phyloP scores from a whole-genome alignment of 352 stramenopile genomes.

The Pythium oligandrum region DNA sequence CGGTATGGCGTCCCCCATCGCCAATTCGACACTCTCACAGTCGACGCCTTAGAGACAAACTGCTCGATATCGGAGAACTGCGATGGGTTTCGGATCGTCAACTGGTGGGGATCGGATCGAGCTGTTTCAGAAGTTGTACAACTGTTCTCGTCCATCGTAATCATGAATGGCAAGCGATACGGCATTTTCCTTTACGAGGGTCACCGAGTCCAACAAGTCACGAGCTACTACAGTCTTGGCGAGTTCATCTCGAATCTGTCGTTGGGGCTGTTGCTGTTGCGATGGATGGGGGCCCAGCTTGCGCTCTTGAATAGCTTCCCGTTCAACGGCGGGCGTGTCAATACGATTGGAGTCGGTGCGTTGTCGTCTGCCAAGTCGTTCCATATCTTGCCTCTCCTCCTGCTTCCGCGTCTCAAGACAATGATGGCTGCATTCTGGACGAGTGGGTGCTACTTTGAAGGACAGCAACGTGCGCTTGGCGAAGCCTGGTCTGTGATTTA shows the following conservation, averaged over 20 bases:
- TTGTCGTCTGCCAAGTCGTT: slow-evolving; percentile 15
- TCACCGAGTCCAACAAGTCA: neutral
- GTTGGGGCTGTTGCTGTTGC: slow-evolving; percentile 21
- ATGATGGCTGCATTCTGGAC: slow-evolving; percentile 19
- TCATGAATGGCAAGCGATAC: slow-evolving; percentile 21
- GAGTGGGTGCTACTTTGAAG: slow-evolving; percentile 18
- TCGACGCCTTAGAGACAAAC: slow-evolving; percentile 4
- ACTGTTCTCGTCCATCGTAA: slow-evolving; percentile 4
- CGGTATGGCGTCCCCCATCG: slow-evolving; percentile 5
- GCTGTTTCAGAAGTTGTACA: neutral
- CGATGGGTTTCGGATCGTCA: neutral
- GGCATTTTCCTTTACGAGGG: slow-evolving; percentile 26
- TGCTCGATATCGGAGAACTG: slow-evolving; percentile 6
- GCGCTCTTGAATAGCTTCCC: slow-evolving; percentile 2
- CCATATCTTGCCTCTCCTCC: slow-evolving; percentile 9
- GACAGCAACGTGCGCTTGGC: slow-evolving; percentile 11
- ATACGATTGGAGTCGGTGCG: slow-evolving; percentile 13
- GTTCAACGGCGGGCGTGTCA: neutral
- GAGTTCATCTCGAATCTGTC: slow-evolving; percentile 33
- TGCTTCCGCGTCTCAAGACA: slow-evolving; percentile 20
- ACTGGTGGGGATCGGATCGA: slow-evolving; percentile 14
- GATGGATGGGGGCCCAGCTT: slow-evolving; percentile 23
- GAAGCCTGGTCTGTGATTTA: slow-evolving; percentile 29
- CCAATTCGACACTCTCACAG: slow-evolving; percentile 17
- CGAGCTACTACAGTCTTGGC: slow-evolving; percentile 26